Percentiles rank a stretch among this genome's conserved stretches.
These are phyloP conservation scores for Elsinoe ampelina DNA, from an alignment of 2,329 filamentous ascomycete species.

Conservation along the genomic window DNA sequence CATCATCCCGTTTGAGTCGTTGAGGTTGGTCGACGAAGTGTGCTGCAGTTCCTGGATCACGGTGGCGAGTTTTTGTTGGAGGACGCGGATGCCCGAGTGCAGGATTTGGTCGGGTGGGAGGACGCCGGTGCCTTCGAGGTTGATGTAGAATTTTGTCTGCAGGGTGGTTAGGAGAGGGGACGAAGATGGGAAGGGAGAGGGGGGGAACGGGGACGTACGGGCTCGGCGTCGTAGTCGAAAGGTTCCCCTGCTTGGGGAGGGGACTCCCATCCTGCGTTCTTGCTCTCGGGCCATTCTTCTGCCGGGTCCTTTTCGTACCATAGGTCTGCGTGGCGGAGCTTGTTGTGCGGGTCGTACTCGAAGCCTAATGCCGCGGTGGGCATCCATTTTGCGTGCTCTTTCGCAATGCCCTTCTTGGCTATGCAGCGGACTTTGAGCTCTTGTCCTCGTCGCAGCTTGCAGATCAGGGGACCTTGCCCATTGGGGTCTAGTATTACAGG, in stretches of 20 bases:
- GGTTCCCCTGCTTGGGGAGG: slow-evolving; percentile 70
- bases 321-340: slow-evolving; percentile 79
- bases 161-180: too few species aligned
- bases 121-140: slow-evolving; percentile 80
- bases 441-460: slow-evolving; percentile 82
- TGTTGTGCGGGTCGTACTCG: slow-evolving; percentile 97
- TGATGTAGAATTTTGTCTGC: slow-evolving; percentile 64
- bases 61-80: slow-evolving; percentile 82
- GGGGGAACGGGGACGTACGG: slow-evolving; percentile 36
- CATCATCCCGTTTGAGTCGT: slow-evolving; percentile 46
- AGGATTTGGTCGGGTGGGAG: slow-evolving; percentile 86
- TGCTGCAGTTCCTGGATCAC: slow-evolving; percentile 59
- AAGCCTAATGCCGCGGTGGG: slow-evolving; percentile 88
- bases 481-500: slow-evolving; percentile 80
- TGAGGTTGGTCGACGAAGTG: slow-evolving; percentile 39
- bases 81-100: slow-evolving; percentile 73
- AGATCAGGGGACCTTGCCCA: slow-evolving; percentile 72
- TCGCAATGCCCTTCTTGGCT: slow-evolving; percentile 96
- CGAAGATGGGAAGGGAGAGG: too few species aligned
- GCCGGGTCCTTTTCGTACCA: slow-evolving; percentile 86
- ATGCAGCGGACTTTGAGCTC: slow-evolving; percentile 85
- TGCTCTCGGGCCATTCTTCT: slow-evolving; percentile 66
- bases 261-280: slow-evolving; percentile 69
- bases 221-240: slow-evolving; percentile 84
- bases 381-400: slow-evolving; percentile 98